Percentiles rank a stretch among this genome's conserved stretches.
These are phyloP conservation scores for Alternaria conjuncta DNA, from an alignment of 2,329 filamentous ascomycete genomes.

Conservation along the genomic window DNA sequence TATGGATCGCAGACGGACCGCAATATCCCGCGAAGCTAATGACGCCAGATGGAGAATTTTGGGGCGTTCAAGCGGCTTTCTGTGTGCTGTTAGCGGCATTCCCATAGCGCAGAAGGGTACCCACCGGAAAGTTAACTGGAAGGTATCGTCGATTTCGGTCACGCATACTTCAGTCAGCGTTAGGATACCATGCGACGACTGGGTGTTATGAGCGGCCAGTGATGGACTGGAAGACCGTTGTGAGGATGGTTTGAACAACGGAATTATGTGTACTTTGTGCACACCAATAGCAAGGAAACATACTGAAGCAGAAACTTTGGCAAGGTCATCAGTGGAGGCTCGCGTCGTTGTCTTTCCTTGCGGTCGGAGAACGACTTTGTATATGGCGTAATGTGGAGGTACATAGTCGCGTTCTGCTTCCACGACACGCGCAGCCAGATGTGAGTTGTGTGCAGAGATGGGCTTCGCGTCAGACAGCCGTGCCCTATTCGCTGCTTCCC, in stretches of 20 bases:
- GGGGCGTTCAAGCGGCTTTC: slow-evolving; percentile 62
- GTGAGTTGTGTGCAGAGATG: slow-evolving; percentile 65
- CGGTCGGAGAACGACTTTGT: slow-evolving; percentile 71
- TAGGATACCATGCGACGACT: slow-evolving; percentile 67
- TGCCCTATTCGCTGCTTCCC: slow-evolving; percentile 64
- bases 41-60: slow-evolving; percentile 68
- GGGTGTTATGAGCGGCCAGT: slow-evolving; percentile 57
- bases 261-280: slow-evolving; percentile 72
- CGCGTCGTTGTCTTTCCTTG: slow-evolving; percentile 61
- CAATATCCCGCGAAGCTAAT: slow-evolving; percentile 68
- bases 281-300: slow-evolving; percentile 73
- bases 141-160: slow-evolving; percentile 68
- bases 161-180: slow-evolving; percentile 66
- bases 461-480: slow-evolving; percentile 59
- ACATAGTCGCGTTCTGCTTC: slow-evolving; percentile 74
- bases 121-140: slow-evolving; percentile 69
- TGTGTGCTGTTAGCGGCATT: slow-evolving; percentile 26
- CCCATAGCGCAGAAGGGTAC: background rate
- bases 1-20: slow-evolving; percentile 65
- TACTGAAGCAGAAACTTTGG: slow-evolving; percentile 68
- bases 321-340: slow-evolving; percentile 70
- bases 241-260: slow-evolving; percentile 64
- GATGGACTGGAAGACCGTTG: slow-evolving; percentile 63
- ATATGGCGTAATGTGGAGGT: slow-evolving; percentile 70
- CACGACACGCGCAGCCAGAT: slow-evolving; percentile 67